phyloP scores from a whole-genome alignment of 768 basidiomycete species.

The Boletus coccyginus region DNA sequence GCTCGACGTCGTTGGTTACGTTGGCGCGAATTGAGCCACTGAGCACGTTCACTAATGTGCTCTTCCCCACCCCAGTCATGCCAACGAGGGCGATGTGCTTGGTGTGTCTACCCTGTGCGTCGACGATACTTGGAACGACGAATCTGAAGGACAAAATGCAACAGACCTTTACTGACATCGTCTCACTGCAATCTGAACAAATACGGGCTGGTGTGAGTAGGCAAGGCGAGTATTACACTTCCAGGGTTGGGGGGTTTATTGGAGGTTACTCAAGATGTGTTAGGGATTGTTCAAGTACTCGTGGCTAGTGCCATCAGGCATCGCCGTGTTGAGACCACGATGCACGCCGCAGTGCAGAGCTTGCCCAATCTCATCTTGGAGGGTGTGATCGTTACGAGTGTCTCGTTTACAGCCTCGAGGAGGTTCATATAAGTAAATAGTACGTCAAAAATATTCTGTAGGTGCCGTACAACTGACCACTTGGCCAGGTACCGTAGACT shows the following conservation, averaged over 20 bases:
- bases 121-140: not conserved
- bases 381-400: not conserved
- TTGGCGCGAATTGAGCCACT: not conserved
- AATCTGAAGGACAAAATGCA: not conserved
- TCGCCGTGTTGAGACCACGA: too few relatives aligned
- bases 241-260: too few relatives aligned
- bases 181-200: too few relatives aligned
- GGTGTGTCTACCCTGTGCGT: not conserved
- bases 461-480: not conserved
- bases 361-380: not conserved
- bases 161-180: conserved; percentile 5
- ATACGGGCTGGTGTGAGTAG: not conserved
- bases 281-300: not conserved
- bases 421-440: not conserved
- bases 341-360: not conserved
- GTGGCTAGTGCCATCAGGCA: not conserved
- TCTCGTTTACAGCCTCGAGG: not conserved
- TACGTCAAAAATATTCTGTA: not conserved
- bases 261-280: too few relatives aligned
- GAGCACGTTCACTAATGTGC: conserved; percentile 17
- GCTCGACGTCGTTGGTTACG: conserved; percentile 4
- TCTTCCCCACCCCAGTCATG: conserved; percentile 14
- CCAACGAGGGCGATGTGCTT: conserved; percentile 17
- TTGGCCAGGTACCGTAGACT: not conserved
- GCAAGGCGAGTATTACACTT: not conserved